phyloP scores from a whole-genome alignment of 2,329 filamentous ascomycete species.

The Hypoxylon sp. region DNA sequence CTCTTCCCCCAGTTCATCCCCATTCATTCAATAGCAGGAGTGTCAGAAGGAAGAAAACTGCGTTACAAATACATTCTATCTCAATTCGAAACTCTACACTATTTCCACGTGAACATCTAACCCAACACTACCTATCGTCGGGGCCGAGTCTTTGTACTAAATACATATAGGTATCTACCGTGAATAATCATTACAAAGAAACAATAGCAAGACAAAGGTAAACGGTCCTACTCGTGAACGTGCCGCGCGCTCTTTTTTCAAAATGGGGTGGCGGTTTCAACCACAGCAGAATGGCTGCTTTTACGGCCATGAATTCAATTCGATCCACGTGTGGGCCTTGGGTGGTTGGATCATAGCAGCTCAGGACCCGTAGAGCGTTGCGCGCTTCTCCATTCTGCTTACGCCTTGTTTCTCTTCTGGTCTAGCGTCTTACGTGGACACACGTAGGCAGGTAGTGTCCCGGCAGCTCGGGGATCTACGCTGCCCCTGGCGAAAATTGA shows the following conservation, averaged over 20 bases:
- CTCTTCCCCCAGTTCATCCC: constrained; percentile 24
- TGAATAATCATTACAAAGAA: constrained; percentile 12
- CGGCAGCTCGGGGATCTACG: constrained; percentile 31
- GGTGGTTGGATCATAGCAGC: constrained; percentile 36
- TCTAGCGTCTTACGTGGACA: constrained; percentile 43
- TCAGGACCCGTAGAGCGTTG: constrained; percentile 25
- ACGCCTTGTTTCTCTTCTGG: constrained; percentile 35
- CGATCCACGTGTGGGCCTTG: constrained; percentile 38
- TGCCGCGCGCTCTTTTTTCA: constrained; percentile 36
- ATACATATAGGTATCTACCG: background rate
- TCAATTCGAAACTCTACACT: background rate
- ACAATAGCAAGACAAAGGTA: constrained; percentile 18
- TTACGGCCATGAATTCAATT: constrained; percentile 35
- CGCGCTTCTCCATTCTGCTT: constrained; percentile 23
- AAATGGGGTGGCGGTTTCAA: constrained; percentile 39
- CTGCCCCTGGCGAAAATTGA: constrained; percentile 24
- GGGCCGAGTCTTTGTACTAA: constrained; percentile 16
- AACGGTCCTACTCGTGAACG: constrained; percentile 16
- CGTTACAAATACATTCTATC: constrained; percentile 18
- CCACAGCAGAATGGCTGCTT: constrained; percentile 14
- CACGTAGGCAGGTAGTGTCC: constrained; percentile 25
- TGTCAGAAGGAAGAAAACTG: constrained; percentile 2
- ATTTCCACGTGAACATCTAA: constrained; percentile 8
- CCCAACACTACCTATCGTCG: constrained; percentile 6
- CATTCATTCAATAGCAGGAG: constrained; percentile 15